These are phyloP conservation scores for Didymella sp. DNA, from an alignment of 2,329 filamentous ascomycete genomes.

Conservation along the genomic window DNA sequence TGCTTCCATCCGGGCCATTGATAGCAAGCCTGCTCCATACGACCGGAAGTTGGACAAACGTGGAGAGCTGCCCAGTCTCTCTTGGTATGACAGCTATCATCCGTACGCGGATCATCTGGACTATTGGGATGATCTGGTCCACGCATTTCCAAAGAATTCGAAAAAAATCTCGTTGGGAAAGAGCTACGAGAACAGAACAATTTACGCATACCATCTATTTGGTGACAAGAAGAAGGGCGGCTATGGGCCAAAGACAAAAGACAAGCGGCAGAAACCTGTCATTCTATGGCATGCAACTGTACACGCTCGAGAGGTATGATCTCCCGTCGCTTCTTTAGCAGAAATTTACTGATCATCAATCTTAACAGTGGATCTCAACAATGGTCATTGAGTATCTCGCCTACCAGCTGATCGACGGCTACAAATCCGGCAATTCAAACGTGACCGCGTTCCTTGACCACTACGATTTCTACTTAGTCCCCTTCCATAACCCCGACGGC, in stretches of 20 bases:
- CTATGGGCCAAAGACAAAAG: conserved; percentile 10
- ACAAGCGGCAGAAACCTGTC: conserved; percentile 34
- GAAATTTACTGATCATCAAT: not conserved
- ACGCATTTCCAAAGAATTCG: conserved; percentile 37
- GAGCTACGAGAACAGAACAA: conserved; percentile 41
- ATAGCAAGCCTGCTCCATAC: conserved; percentile 22
- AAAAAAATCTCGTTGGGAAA: conserved; percentile 38
- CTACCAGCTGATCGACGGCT: conserved; percentile 39
- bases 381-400: conserved; percentile 43
- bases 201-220: conserved; percentile 39
- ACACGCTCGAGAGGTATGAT: conserved; percentile 49
- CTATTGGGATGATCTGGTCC: conserved; percentile 41
- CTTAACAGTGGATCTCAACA: conserved; percentile 19
- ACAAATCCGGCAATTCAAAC: conserved; percentile 33
- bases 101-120: conserved; percentile 39
- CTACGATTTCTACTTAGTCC: conserved; percentile 45
- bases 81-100: conserved; percentile 46
- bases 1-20: conserved; percentile 46
- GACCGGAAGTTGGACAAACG: conserved; percentile 24
- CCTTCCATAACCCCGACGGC: conserved; percentile 45
- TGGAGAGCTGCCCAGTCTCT: conserved; percentile 52
- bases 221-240: conserved; percentile 31
- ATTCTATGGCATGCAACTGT: conserved; percentile 46
- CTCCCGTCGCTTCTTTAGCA: fast-evolving
- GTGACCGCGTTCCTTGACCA: conserved; percentile 40